These are phyloP conservation scores for Parasitella parasitica DNA, from an alignment of 371 early-diverging fungal genomes.

Conservation along the genomic window DNA sequence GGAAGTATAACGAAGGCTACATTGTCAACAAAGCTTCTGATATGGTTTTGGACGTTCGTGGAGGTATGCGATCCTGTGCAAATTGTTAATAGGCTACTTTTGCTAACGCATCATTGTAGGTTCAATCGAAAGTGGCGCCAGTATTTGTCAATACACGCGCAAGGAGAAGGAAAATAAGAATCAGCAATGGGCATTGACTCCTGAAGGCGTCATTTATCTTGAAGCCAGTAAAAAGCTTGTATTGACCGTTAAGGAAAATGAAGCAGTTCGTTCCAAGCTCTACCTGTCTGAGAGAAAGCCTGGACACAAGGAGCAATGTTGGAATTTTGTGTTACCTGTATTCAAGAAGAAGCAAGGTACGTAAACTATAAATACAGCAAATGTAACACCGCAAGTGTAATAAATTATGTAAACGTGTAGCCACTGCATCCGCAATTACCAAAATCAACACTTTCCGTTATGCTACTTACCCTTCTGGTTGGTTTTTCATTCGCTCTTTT, in stretches of 20 bases:
- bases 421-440: slow-evolving; percentile 14
- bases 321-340: slow-evolving; percentile 52
- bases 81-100: neutral
- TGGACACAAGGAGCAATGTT: slow-evolving; percentile 43
- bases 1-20: slow-evolving; percentile 55
- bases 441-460: slow-evolving; percentile 33
- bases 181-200: slow-evolving; percentile 42
- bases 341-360: slow-evolving; percentile 47
- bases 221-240: slow-evolving; percentile 27
- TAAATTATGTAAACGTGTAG: neutral
- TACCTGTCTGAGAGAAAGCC: slow-evolving; percentile 27
- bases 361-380: neutral
- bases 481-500: slow-evolving; percentile 45
- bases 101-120: slow-evolving; percentile 18
- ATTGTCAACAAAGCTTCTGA: slow-evolving; percentile 57
- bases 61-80: slow-evolving; percentile 34
- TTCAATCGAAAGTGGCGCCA: slow-evolving; percentile 28
- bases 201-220: slow-evolving; percentile 37
- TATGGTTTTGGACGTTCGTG: slow-evolving; percentile 59
- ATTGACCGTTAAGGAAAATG: slow-evolving; percentile 32
- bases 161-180: slow-evolving; percentile 35
- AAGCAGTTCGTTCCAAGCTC: slow-evolving; percentile 20
- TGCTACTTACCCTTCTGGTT: slow-evolving; percentile 43
- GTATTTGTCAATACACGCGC: slow-evolving; percentile 41
- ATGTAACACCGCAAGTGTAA: neutral